Conservation (phyloP, 2,329 filamentous ascomycete species). For the Ascochyta clinopodiicola region DNA sequence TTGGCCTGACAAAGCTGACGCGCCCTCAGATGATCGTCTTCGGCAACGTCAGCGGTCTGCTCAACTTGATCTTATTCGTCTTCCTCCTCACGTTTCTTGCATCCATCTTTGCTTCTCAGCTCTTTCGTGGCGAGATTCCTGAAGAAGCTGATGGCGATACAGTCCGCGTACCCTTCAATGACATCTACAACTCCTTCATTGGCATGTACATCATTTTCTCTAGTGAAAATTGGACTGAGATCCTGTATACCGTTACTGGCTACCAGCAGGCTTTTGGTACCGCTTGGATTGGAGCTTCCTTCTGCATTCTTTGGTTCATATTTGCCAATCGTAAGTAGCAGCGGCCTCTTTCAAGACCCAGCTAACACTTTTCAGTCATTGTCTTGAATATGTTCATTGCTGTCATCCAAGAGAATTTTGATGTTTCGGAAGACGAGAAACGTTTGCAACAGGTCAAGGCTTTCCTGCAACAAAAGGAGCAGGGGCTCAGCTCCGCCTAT, state of each 20-base stretch:
- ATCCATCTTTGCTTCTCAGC: constrained; percentile 89
- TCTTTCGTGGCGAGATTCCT: constrained; percentile 88
- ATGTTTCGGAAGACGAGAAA: constrained; percentile 98
- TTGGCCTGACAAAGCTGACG: constrained; percentile 25
- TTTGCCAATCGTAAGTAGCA: constrained; percentile 71
- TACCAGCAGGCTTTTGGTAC: constrained; percentile 71
- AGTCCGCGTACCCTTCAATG: constrained; percentile 78
- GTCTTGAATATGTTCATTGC: constrained; percentile 99
- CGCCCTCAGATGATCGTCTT: constrained; percentile 70
- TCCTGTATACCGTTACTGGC: constrained; percentile 81
- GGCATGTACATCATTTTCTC: constrained; percentile 98
- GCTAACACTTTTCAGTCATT: constrained; percentile 63
- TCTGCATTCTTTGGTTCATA: constrained; percentile 95
- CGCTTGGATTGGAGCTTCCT: constrained; percentile 91
- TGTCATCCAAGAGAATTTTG: constrained; percentile 99
- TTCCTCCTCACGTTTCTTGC: constrained; percentile 94
- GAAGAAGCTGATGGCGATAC: constrained; percentile 65
- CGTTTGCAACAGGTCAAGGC: constrained; percentile 94
- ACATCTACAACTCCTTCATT: constrained; percentile 93
- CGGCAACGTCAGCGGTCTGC: constrained; percentile 88
- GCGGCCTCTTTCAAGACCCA: not conserved
- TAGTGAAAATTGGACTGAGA: constrained; percentile 92
- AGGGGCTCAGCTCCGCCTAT: constrained; percentile 68
- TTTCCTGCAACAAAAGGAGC: constrained; percentile 88
- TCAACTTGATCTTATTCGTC: constrained; percentile 94